Evolutionary conservation across 1,284 basidiomycete species (phyloP).

Genomic region (Chalciporus sp.): DNA sequence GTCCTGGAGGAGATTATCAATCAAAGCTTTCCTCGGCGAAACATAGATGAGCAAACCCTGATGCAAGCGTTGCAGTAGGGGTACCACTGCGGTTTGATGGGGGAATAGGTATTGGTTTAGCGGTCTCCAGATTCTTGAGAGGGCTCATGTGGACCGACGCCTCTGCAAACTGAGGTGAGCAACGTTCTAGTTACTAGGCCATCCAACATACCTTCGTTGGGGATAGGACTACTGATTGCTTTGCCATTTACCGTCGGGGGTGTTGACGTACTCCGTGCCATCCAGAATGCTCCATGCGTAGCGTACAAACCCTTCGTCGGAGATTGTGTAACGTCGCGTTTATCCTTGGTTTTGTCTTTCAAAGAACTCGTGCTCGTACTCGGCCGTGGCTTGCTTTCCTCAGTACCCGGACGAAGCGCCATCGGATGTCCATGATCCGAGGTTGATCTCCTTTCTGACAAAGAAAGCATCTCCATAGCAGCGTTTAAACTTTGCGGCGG

Average conservation of each 20-base stretch:
- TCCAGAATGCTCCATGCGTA: slow-evolving; percentile 41
- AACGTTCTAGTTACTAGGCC: slow-evolving; percentile 10
- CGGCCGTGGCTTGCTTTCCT: slow-evolving; percentile 33
- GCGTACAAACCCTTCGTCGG: slow-evolving; percentile 39
- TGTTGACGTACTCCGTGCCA: slow-evolving; percentile 38
- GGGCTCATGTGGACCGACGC: slow-evolving; percentile 76
- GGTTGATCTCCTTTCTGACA: slow-evolving; percentile 43
- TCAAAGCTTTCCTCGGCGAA: background rate
- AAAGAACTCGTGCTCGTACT: slow-evolving; percentile 34
- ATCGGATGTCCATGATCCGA: slow-evolving; percentile 37
- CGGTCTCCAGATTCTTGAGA: slow-evolving; percentile 59
- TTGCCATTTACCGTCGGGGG: slow-evolving; percentile 56
- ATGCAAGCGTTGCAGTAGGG: slow-evolving; percentile 52
- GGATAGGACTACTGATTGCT: slow-evolving; percentile 64
- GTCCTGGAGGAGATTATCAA: slow-evolving; percentile 24
- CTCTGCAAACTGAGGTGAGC: slow-evolving; percentile 41
- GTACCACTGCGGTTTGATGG: slow-evolving; percentile 22
- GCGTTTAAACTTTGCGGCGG: slow-evolving; percentile 60
- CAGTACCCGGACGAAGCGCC: slow-evolving; percentile 14
- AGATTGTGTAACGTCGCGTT: slow-evolving; percentile 41
- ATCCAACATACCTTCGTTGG: slow-evolving; percentile 56
- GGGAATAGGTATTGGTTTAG: slow-evolving; percentile 68
- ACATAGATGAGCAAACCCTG: slow-evolving; percentile 52
- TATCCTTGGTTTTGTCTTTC: slow-evolving; percentile 28
- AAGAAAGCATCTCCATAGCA: slow-evolving; percentile 55